These are phyloP conservation scores for Phytophthora ohioensis DNA, from an alignment of 352 stramenopile genomes.

Conservation along the genomic window DNA sequence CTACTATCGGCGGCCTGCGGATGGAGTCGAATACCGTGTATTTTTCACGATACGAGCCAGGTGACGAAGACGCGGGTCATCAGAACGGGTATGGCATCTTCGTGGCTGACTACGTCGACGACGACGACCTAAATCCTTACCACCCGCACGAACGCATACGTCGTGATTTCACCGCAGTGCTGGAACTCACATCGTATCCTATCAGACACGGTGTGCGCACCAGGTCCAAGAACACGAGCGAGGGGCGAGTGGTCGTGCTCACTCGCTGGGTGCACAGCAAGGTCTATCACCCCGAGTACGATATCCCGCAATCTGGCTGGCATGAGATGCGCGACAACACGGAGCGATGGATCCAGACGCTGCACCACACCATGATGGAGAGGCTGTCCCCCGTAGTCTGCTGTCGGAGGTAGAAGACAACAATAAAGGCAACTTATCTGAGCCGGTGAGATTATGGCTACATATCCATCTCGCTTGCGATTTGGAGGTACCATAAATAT, in stretches of 20 bases:
- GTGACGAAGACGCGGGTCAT: slow-evolving; percentile 15
- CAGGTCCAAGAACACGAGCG: slow-evolving; percentile 35
- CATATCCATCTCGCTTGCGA: neutral
- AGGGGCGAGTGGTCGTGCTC: slow-evolving; percentile 43
- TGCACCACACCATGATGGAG: slow-evolving; percentile 47
- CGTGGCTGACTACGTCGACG: slow-evolving; percentile 55
- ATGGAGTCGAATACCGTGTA: slow-evolving; percentile 59
- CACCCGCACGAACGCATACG: slow-evolving; percentile 47
- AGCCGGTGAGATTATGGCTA: slow-evolving; percentile 5
- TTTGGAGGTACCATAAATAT: slow-evolving; percentile 4
- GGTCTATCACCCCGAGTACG: slow-evolving; percentile 45
- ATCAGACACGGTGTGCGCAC: slow-evolving; percentile 33
- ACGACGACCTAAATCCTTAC: slow-evolving; percentile 60
- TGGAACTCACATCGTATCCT: slow-evolving; percentile 41
- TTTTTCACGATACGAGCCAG: slow-evolving; percentile 45
- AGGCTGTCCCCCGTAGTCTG: slow-evolving; percentile 39
- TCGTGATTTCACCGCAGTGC: slow-evolving; percentile 45
- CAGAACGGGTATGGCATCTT: slow-evolving; percentile 48
- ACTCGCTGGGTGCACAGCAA: slow-evolving; percentile 46
- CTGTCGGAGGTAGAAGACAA: slow-evolving; percentile 25
- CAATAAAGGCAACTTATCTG: neutral
- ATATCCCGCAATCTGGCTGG: slow-evolving; percentile 40
- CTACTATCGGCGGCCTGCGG: slow-evolving; percentile 31
- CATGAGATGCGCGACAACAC: slow-evolving; percentile 45
- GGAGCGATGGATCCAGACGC: slow-evolving; percentile 47